Conservation (phyloP, 495 filamentous ascomycete species). For the Penicillium cataractarum region DNA sequence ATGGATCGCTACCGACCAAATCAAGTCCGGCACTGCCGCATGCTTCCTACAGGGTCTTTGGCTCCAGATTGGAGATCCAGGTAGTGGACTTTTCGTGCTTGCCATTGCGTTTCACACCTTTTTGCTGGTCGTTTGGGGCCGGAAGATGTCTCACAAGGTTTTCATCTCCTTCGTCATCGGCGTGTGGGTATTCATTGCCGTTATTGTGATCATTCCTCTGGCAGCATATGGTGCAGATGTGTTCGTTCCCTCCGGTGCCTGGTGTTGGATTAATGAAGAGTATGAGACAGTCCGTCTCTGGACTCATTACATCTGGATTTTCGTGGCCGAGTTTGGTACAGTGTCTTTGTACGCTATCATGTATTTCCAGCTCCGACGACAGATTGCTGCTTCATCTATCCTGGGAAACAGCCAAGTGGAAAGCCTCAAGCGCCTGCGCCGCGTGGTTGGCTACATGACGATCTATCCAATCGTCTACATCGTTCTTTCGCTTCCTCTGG, state of each 20-base stretch:
- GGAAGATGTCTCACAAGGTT: constrained; percentile 54
- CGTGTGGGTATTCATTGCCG: constrained; percentile 63
- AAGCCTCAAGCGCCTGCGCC: constrained; percentile 44
- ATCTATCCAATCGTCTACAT: constrained; percentile 78
- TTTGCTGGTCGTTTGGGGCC: constrained; percentile 61
- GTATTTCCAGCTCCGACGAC: constrained; percentile 60
- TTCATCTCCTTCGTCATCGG: constrained; percentile 55
- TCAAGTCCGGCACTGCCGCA: constrained; percentile 56
- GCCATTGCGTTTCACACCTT: constrained; percentile 74
- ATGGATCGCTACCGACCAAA: constrained; percentile 59
- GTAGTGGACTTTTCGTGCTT: constrained; percentile 70
- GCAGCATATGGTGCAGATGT: constrained; percentile 57
- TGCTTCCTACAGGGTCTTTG: constrained; percentile 76
- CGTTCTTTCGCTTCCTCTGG: constrained; percentile 70
- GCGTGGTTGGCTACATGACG: constrained; percentile 68
- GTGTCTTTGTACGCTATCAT: constrained; percentile 66
- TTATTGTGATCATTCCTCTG: constrained; percentile 60
- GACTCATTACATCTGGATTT: constrained; percentile 82
- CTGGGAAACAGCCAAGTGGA: constrained; percentile 42
- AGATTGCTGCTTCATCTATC: constrained; percentile 46
- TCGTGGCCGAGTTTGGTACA: constrained; percentile 67
- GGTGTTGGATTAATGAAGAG: constrained; percentile 72
- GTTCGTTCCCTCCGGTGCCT: constrained; percentile 63
- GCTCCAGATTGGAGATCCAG: constrained; percentile 69
- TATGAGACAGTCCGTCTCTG: constrained; percentile 66